A percentile compares a stretch with the other conserved stretches of the same genome.
These are phyloP conservation scores for Camellia sinensis DNA, from an alignment of 148 eudicot genomes.

Conservation along the genomic window DNA sequence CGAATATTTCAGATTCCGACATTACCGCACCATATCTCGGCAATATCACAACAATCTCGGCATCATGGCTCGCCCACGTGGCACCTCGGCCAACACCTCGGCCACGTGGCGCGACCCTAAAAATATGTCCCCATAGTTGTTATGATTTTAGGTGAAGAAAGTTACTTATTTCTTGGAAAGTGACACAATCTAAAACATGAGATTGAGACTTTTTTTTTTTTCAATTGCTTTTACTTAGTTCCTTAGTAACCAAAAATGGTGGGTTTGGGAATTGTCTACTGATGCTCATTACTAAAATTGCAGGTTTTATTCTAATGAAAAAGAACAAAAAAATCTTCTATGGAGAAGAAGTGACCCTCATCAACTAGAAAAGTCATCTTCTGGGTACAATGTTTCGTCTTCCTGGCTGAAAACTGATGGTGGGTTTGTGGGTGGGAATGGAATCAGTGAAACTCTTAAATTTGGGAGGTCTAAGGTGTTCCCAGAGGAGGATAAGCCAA, in stretches of 20 bases:
- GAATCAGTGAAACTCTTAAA: slow-evolving; percentile 41
- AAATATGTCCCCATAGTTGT: too few species aligned
- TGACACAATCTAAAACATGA: neutral
- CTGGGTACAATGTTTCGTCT: slow-evolving; percentile 51
- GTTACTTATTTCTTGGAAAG: neutral
- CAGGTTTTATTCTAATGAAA: slow-evolving; percentile 81
- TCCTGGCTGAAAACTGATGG: slow-evolving; percentile 32
- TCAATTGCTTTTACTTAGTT: neutral
- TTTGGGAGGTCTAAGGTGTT: slow-evolving; percentile 57
- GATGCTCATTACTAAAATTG: slow-evolving; percentile 3
- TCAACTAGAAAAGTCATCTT: slow-evolving; percentile 49
- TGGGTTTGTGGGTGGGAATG: slow-evolving; percentile 40
- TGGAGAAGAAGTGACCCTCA: slow-evolving; percentile 52
- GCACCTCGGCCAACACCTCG: too few species aligned
- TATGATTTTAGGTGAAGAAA: neutral
- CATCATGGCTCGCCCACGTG: too few species aligned
- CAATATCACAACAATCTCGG: too few species aligned
- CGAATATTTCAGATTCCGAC: too few species aligned
- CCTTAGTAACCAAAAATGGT: neutral
- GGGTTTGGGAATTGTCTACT: slow-evolving; percentile 10
- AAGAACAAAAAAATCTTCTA: slow-evolving; percentile 39
- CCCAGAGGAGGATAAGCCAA: slow-evolving; percentile 46
- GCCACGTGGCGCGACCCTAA: too few species aligned
- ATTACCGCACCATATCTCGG: too few species aligned
- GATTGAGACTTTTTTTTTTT: neutral